Evolutionary conservation across 2,329 filamentous ascomycete species (phyloP).

Genomic region (Zymoseptoria tritici): DNA sequence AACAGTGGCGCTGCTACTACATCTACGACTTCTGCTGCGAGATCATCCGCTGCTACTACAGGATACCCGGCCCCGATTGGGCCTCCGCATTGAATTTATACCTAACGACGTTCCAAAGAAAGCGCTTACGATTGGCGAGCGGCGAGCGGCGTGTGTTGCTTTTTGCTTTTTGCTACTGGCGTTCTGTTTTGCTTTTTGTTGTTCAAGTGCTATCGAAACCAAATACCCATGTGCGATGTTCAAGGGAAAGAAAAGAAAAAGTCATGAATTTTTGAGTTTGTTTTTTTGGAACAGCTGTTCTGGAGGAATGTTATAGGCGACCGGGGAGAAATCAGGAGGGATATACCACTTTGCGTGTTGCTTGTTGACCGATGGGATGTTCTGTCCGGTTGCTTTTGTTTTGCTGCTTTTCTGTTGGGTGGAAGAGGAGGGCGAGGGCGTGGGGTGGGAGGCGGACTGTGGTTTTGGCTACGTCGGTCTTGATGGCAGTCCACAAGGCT

Average conservation of each 20-base stretch:
- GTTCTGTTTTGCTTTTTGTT: conserved; percentile 9
- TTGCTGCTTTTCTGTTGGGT: background rate
- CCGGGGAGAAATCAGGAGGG: conserved; percentile 1
- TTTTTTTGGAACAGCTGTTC: background rate
- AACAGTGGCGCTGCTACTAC: conserved; percentile 15
- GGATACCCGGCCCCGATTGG: conserved; percentile 35
- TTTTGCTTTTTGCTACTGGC: conserved; percentile 2
- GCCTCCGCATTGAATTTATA: conserved; percentile 30
- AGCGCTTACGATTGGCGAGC: background rate
- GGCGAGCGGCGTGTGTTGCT: background rate
- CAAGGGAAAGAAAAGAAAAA: conserved; percentile 11
- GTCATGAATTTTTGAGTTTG: conserved; percentile 6
- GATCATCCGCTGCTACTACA: conserved; percentile 22
- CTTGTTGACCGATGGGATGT: background rate
- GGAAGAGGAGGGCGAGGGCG: background rate
- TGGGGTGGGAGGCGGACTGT: background rate
- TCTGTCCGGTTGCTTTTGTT: background rate
- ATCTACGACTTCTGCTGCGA: conserved; percentile 19
- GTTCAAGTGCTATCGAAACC: conserved; percentile 2
- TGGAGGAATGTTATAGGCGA: background rate
- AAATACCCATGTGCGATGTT: conserved; percentile 13
- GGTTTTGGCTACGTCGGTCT: background rate
- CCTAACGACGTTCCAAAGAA: conserved; percentile 1
- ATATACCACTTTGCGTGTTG: conserved; percentile 19
- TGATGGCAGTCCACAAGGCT: too few relatives aligned